Evolutionary conservation across 257 asterid species (phyloP).

Genomic region (Solanum megistacrolobum): DNA sequence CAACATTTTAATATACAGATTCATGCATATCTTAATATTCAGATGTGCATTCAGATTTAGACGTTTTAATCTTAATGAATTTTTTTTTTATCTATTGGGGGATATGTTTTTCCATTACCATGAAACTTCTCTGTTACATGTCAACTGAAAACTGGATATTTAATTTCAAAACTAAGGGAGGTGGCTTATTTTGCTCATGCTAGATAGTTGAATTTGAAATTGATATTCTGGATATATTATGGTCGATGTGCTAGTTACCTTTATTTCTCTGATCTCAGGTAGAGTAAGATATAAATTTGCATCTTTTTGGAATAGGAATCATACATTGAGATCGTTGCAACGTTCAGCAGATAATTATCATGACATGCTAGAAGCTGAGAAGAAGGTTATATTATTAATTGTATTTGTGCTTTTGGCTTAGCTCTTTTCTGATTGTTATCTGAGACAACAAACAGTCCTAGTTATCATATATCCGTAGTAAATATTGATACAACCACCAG

Average conservation of each 20-base stretch:
- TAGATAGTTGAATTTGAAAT: background rate
- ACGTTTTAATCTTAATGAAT: no score
- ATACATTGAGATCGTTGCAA: slow-evolving; percentile 61
- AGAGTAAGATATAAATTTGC: slow-evolving; percentile 93
- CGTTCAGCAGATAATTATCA: slow-evolving; percentile 46
- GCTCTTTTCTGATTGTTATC: background rate
- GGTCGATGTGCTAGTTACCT: background rate
- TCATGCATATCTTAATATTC: no score
- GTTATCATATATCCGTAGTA: background rate
- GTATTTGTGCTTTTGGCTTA: background rate
- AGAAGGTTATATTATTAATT: slow-evolving; percentile 46
- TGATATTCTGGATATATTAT: background rate
- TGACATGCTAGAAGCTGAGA: slow-evolving; percentile 69
- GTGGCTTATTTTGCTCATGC: background rate
- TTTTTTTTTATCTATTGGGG: background rate
- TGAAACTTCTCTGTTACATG: background rate
- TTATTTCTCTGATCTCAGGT: slow-evolving; percentile 43
- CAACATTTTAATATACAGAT: no score
- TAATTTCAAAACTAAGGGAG: background rate
- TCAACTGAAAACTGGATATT: background rate
- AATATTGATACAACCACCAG: background rate
- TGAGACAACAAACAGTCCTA: background rate
- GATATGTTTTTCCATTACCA: background rate
- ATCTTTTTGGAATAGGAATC: slow-evolving; percentile 95
- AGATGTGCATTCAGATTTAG: no score